These are phyloP conservation scores for Verbena officinalis DNA, from an alignment of 257 asterid species.

Conservation along the genomic window DNA sequence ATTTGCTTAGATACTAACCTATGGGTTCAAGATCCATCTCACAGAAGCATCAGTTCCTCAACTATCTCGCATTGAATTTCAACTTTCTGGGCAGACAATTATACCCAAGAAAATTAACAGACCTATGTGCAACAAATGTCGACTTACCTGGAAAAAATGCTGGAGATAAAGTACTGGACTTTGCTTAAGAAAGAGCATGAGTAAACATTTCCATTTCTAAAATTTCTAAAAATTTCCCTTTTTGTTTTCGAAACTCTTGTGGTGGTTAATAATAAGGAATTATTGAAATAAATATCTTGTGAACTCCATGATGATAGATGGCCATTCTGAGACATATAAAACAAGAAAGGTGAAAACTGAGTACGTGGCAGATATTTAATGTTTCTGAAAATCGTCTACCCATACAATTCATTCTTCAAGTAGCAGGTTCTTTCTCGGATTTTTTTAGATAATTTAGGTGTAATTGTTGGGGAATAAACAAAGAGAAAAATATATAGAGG, in stretches of 20 bases:
- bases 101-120: slow-evolving; percentile 50
- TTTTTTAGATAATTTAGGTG: no score
- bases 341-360: slow-evolving; percentile 10
- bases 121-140: slow-evolving; percentile 27
- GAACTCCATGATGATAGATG: background rate
- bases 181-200: slow-evolving; percentile 39
- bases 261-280: slow-evolving; percentile 6
- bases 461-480: no score
- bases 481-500: no score
- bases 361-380: slow-evolving; percentile 39
- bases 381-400: slow-evolving; percentile 10
- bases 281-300: background rate
- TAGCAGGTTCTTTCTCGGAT: no score
- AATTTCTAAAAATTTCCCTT: no score
- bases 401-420: no score
- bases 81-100: slow-evolving; percentile 51
- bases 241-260: background rate
- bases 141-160: slow-evolving; percentile 33
- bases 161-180: slow-evolving; percentile 36
- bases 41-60: slow-evolving; percentile 47
- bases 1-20: slow-evolving; percentile 40
- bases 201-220: slow-evolving; percentile 36
- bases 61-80: slow-evolving; percentile 38
- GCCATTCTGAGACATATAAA: slow-evolving; percentile 22
- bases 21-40: slow-evolving; percentile 86